Evolutionary conservation across 1,284 basidiomycete species (phyloP).

Genomic region (Leccinum proliferum): DNA sequence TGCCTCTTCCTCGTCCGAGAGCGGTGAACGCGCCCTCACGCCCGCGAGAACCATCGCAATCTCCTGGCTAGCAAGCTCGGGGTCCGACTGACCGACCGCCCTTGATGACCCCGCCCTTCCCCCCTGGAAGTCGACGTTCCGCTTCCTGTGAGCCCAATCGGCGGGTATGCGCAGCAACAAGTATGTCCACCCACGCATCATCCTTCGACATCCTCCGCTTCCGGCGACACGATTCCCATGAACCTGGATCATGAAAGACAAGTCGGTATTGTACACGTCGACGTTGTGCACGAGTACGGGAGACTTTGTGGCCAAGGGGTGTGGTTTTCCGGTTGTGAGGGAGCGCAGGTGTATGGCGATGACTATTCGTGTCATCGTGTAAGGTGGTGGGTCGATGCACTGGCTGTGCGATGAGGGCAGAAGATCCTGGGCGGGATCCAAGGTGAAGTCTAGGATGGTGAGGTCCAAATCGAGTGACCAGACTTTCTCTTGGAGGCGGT

Average conservation of each 20-base stretch:
- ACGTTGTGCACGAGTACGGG: constrained; percentile 32
- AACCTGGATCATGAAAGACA: constrained; percentile 44
- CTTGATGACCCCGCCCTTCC: constrained; percentile 23
- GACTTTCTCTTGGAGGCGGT: constrained; percentile 39
- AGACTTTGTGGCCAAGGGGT: constrained; percentile 37
- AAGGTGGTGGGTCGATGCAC: constrained; percentile 13
- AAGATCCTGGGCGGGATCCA: constrained; percentile 60
- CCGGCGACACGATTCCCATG: constrained; percentile 23
- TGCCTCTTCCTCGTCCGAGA: constrained; percentile 36
- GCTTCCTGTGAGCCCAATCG: constrained; percentile 59
- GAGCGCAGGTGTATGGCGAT: constrained; percentile 39
- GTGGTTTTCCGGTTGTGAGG: constrained; percentile 41
- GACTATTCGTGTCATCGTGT: constrained; percentile 14
- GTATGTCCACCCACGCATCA: constrained; percentile 81
- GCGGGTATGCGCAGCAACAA: constrained; percentile 62
- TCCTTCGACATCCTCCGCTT: constrained; percentile 53
- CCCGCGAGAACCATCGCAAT: constrained; percentile 65
- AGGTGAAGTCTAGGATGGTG: constrained; percentile 49
- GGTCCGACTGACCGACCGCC: constrained; percentile 52
- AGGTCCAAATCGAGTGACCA: constrained; percentile 44
- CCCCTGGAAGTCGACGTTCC: constrained; percentile 31
- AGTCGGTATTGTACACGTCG: constrained; percentile 14
- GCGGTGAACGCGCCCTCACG: constrained; percentile 49
- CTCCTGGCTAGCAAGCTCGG: constrained; percentile 67
- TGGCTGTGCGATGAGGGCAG: constrained; percentile 45